A percentile compares a stretch with the other conserved stretches of the same genome.
Conservation (phyloP, 1,139 yeast species). For the Candida gigantensis region DNA sequence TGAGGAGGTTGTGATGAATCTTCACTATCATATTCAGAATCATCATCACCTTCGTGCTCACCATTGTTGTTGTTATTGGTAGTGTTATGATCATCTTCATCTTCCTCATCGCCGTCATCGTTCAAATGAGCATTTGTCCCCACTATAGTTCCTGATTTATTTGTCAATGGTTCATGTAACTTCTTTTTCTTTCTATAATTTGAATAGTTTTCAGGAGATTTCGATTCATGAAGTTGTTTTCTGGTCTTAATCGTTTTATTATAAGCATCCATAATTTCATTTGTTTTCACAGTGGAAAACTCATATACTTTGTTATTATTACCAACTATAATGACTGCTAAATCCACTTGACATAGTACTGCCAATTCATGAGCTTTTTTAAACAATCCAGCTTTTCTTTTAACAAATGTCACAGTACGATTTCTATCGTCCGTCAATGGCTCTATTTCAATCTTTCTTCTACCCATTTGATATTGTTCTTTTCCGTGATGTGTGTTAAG, state of each 20-base stretch:
- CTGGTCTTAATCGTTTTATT: slow-evolving; percentile 25
- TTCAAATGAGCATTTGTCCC: slow-evolving; percentile 13
- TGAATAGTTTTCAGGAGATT: slow-evolving; percentile 62
- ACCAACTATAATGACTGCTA: slow-evolving; percentile 89
- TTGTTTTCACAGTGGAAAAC: slow-evolving; percentile 71
- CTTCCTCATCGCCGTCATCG: slow-evolving; percentile 14
- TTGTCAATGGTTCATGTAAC: slow-evolving; percentile 19
- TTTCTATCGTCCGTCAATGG: slow-evolving; percentile 91
- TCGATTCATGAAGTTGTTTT: slow-evolving; percentile 51
- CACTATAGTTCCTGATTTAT: slow-evolving; percentile 15
- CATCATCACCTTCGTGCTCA: slow-evolving; percentile 27
- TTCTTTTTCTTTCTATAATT: slow-evolving; percentile 38
- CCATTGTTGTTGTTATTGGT: slow-evolving; percentile 19
- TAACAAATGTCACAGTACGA: slow-evolving; percentile 85
- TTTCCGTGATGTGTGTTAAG: too few species aligned
- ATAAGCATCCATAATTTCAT: slow-evolving; percentile 60
- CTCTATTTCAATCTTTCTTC: slow-evolving; percentile 92
- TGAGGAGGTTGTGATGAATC: slow-evolving; percentile 32
- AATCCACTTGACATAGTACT: slow-evolving; percentile 87
- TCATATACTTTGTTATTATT: slow-evolving; percentile 79
- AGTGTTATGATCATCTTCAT: slow-evolving; percentile 14
- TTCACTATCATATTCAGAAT: slow-evolving; percentile 32
- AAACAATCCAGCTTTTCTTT: slow-evolving; percentile 91
- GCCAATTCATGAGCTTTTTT: slow-evolving; percentile 96
- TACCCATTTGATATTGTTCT: slow-evolving; percentile 61